Evolutionary conservation across 495 filamentous ascomycete genomes (phyloP), one percentile per base, ranked within the genome.

Genomic region (Coniosporium apollinis): DNA sequence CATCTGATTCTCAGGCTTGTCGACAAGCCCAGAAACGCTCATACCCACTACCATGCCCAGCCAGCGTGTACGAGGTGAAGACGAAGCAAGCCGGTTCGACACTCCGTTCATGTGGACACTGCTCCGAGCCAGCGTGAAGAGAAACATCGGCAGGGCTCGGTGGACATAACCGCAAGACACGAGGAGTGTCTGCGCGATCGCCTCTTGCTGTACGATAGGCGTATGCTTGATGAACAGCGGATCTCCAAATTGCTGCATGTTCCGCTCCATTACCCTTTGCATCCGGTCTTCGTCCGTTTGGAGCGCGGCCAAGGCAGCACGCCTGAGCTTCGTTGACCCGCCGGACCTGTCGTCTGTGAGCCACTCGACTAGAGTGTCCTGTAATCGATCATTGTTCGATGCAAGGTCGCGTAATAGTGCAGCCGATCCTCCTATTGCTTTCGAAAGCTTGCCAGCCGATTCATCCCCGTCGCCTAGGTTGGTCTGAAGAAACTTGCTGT

Each of bases 11-110:
- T 64, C 76, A 17, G 69, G 69, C 40, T 74, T 71, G 47, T 96
- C 84, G 4, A 89, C 71, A 1, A 99, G 64, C 14, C 67, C 61
- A 0, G 85, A 94, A 10, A 96, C 68, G 0, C 74, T 70, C 32
- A 78, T 84, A 2, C 80, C 89, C 29, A 94, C 72, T 4, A 82
- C 61, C 80, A 99, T 94, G 0, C 89, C 91, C 3, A 99, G 64
- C 37, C 86, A 80, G 3, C 89, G 70, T 34, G 81, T 76, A 37
- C 74, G 66, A 10, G 62, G 61, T 30, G 86, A 83, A 15, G 82
- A 71, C 18, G 80, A 66, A 8, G 70, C 70, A n/a, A 99, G 61
- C 26, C 86, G 71, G 46, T 94, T 94, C 0, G 89, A 94, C 19
- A 96, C 70, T 19, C 72, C 67, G 42, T 69, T 80, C 4, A 87